phyloP scores from a whole-genome alignment of 192 early-diverging fungal species.

The Ambispora gerdemannii region DNA sequence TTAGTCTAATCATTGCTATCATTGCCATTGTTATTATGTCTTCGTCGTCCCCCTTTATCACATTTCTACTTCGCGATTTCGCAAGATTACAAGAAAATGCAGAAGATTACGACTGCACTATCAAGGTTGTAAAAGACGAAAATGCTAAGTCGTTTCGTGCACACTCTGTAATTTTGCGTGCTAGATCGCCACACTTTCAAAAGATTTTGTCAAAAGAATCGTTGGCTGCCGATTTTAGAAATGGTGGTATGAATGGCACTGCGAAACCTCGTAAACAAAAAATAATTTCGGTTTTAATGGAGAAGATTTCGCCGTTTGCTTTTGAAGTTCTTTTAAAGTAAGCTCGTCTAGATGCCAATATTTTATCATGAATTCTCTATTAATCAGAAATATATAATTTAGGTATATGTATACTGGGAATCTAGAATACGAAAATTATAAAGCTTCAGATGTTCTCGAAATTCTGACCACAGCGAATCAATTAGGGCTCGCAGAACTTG shows the following conservation, averaged over 20 bases:
- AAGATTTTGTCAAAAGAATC: constrained; percentile 1
- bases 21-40: too few relatives aligned
- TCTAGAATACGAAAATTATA: not conserved
- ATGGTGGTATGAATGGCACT: not conserved
- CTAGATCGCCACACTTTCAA: constrained; percentile 6
- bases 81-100: not conserved
- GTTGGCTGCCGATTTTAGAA: not conserved
- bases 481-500: constrained; percentile 5
- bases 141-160: constrained; percentile 4
- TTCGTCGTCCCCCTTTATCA: not conserved
- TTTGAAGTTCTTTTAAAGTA: not conserved
- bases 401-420: constrained; percentile 19
- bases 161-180: constrained; percentile 11
- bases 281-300: not conserved
- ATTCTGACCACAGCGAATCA: constrained; percentile 15
- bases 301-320: not conserved
- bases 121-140: constrained; percentile 13
- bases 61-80: not conserved
- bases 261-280: constrained; percentile 1
- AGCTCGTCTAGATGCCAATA: not conserved
- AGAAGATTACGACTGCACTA: constrained; percentile 8
- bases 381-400: not conserved
- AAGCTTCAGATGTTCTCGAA: not conserved
- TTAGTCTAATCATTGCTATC: too few relatives aligned
- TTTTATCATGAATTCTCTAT: not conserved